A percentile compares a stretch with the other conserved stretches of the same genome.
These are phyloP conservation scores for Pythium phragmitis DNA, from an alignment of 352 stramenopile species.

Conservation along the genomic window DNA sequence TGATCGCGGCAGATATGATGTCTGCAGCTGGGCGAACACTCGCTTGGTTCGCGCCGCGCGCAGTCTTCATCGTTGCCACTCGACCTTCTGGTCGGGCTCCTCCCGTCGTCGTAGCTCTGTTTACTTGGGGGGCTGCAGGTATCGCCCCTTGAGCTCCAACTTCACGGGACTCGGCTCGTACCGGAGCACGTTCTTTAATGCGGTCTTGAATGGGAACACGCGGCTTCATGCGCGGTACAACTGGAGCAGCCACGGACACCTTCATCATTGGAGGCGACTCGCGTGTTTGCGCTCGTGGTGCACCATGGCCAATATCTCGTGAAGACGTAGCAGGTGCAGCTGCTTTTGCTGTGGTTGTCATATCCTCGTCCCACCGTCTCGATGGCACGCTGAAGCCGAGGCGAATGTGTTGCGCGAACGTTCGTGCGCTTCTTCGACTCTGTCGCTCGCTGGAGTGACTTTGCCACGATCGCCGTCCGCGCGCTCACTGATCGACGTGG, in stretches of 20 bases:
- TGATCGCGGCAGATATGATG: no score
- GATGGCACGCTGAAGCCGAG: neutral
- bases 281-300: neutral
- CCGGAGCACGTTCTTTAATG: neutral
- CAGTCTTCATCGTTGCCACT: neutral
- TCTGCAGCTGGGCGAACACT: neutral
- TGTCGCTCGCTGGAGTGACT: neutral
- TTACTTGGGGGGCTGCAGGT: neutral
- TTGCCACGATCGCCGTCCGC: neutral
- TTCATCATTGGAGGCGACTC: neutral
- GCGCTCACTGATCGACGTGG: neutral
- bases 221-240: neutral
- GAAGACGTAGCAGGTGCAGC: neutral
- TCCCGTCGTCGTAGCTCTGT: neutral
- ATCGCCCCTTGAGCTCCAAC: neutral
- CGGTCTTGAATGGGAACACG: neutral
- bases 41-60: neutral
- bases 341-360: neutral
- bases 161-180: neutral
- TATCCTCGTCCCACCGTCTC: neutral
- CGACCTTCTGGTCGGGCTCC: neutral
- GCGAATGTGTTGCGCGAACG: neutral
- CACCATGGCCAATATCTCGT: neutral
- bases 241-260: neutral
- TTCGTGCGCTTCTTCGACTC: neutral